Evolutionary conservation across 1,284 basidiomycete genomes (phyloP).

Genomic region (Peniophora sp.): DNA sequence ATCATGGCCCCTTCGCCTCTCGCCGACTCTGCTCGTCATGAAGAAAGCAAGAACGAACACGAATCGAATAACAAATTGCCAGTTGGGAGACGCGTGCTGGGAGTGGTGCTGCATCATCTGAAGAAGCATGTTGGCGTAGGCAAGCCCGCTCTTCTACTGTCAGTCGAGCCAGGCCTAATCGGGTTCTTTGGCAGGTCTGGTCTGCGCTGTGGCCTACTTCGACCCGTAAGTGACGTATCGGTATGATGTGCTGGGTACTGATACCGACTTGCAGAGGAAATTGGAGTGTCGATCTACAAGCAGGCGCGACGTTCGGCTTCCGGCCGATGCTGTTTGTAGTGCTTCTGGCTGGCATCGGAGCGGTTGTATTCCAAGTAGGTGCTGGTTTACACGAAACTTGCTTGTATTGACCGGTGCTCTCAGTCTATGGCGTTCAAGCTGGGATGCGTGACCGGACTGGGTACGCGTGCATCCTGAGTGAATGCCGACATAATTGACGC

Average conservation of each 20-base stretch:
- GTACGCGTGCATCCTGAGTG: slow-evolving; percentile 27
- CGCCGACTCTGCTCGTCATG: not conserved
- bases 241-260: not conserved
- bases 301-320: slow-evolving; percentile 76
- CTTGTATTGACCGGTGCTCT: slow-evolving; percentile 7
- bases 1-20: not conserved
- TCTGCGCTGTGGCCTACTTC: slow-evolving; percentile 60
- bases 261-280: slow-evolving; percentile 42
- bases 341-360: slow-evolving; percentile 70
- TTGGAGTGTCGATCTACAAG: slow-evolving; percentile 71
- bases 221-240: slow-evolving; percentile 39
- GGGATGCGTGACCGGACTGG: slow-evolving; percentile 64
- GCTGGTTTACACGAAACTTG: slow-evolving; percentile 4
- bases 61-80: too few species aligned
- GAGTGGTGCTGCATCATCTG: slow-evolving; percentile 28
- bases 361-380: slow-evolving; percentile 68
- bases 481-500: slow-evolving; percentile 2
- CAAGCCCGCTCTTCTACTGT: slow-evolving; percentile 2
- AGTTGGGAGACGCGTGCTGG: too few species aligned
- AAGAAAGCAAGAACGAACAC: too few species aligned
- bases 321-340: slow-evolving; percentile 83
- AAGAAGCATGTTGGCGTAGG: slow-evolving; percentile 52
- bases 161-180: not conserved
- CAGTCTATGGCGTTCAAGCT: slow-evolving; percentile 55
- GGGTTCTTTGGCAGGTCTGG: slow-evolving; percentile 5